Evolutionary conservation across 441 rosid species (phyloP).

Genomic region (Arabidopsis lyrata): DNA sequence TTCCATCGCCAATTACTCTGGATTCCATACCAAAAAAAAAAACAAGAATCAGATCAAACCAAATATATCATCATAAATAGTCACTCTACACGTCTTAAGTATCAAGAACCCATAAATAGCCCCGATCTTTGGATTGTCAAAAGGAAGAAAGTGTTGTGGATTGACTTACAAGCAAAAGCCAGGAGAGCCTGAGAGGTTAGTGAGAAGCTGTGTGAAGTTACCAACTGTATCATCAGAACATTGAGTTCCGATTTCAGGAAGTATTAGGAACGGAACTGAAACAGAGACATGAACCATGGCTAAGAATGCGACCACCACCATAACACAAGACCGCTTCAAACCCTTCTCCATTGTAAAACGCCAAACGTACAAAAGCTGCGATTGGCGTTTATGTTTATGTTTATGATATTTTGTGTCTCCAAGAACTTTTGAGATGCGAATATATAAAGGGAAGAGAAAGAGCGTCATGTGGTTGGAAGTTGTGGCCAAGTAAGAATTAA

Average conservation of each 20-base stretch:
- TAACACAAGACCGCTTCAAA: slow-evolving; percentile 12
- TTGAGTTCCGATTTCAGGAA: slow-evolving; percentile 32
- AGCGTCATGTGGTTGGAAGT: slow-evolving; percentile 21
- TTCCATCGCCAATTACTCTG: slow-evolving; percentile 44
- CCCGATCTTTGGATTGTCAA: neutral
- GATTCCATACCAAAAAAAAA: neutral
- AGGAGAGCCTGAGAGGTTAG: slow-evolving; percentile 38
- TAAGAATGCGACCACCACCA: slow-evolving; percentile 23
- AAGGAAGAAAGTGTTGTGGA: neutral
- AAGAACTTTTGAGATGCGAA: slow-evolving; percentile 26
- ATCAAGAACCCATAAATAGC: neutral
- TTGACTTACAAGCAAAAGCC: slow-evolving; percentile 36
- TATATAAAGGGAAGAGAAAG: slow-evolving; percentile 9
- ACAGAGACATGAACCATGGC: slow-evolving; percentile 26
- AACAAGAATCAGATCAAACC: neutral
- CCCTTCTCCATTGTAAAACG: slow-evolving; percentile 18
- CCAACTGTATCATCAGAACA: slow-evolving; percentile 16
- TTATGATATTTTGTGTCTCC: slow-evolving; percentile 9
- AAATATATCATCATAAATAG: neutral
- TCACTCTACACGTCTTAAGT: too few relatives aligned
- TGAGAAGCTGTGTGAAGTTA: slow-evolving; percentile 37
- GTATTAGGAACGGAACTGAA: slow-evolving; percentile 40
- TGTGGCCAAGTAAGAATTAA: slow-evolving; percentile 34
- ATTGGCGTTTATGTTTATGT: slow-evolving; percentile 16
- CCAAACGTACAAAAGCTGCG: neutral